Base-by-base conservation (phyloP, 345 rosid species). In the Melastoma malabathricum region DNA sequence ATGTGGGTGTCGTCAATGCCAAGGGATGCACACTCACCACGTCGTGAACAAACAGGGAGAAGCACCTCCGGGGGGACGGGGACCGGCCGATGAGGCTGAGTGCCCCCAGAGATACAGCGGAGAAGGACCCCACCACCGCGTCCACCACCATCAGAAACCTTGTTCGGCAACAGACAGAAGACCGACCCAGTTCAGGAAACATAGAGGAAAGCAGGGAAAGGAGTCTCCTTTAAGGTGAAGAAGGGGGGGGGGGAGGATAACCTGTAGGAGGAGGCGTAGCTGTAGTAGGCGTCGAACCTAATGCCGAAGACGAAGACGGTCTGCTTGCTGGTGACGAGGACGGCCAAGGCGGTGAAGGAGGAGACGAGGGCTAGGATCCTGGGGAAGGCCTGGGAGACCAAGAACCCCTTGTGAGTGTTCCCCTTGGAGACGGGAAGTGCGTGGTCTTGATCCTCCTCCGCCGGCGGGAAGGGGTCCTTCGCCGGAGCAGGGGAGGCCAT, bases 61-160 rank as follows among this genome's bases (percentile, higher is more conserved):
- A 75, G 55, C 34, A 50, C 6, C 48, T 65, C 59, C 19, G 52
- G 49, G 57, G 43, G 6, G 75, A 58, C 16, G 18, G 49, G 1
- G 64, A 52, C 20, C 70, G 72, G 52, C 58, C 52, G 13, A 55
- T 15, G 38, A 52, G 2, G 55, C 59, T 66, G 49, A 70, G 66
- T 23, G 46, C 60, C 22, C 65, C n/a, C 60, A 72, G 43, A 5
- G 84, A 83, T 18, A 73, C 47, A n/a, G 63, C 18, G 13, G 82
- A 73, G 62, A 64, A 71, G 18, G 31, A 71, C 38, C 72, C 59
- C 14, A 66, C 76, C 2, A 45, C 56, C 8, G 65, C 53, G 43
- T 83, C 63, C 43, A 56, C 67, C 18, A 54, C 80, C 52, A 77
- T 41, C 72, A 73, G 56, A 47, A 75, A 80, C 79, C 86, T 80